Evolutionary conservation across 306 rosid species (phyloP).

Genomic region (Pyrus bretschneideri): DNA sequence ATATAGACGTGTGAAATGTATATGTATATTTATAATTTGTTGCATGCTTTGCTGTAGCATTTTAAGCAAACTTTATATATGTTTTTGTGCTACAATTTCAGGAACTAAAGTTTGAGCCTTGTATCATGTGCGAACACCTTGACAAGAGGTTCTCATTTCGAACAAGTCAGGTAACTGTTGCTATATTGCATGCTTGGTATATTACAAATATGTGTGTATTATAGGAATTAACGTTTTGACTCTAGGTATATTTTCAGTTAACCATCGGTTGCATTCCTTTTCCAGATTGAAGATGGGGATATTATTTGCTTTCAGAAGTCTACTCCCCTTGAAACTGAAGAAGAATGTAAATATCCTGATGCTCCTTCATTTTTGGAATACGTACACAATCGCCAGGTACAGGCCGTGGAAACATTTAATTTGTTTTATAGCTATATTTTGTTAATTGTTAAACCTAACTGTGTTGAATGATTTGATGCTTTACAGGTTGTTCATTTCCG

Average conservation of each 20-base stretch:
- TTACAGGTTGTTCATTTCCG: conserved; percentile 86
- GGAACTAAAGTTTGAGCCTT: conserved; percentile 86
- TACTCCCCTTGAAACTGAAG: conserved; percentile 31
- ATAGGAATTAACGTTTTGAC: not conserved
- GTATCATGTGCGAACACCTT: conserved; percentile 75
- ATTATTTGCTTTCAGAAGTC: conserved; percentile 84
- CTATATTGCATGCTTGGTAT: not conserved
- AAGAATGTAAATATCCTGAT: conserved; percentile 60
- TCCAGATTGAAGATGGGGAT: conserved; percentile 92
- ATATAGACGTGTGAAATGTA: not conserved
- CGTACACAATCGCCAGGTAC: conserved; percentile 90
- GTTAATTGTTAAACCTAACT: not conserved
- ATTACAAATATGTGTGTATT: not conserved
- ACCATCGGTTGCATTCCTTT: conserved; percentile 1
- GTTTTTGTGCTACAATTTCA: conserved; percentile 21
- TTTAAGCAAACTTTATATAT: not conserved
- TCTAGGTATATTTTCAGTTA: not conserved
- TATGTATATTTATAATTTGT: not conserved
- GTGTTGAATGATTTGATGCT: conserved; percentile 11
- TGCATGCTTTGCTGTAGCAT: not conserved
- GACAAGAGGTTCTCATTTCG: conserved; percentile 56
- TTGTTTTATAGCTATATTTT: not conserved
- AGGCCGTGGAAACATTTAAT: not conserved
- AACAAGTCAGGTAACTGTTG: conserved; percentile 53
- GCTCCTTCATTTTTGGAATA: conserved; percentile 82